Evolutionary conservation across 2,329 filamentous ascomycete genomes (phyloP).

Genomic region (Calycina herbarum): DNA sequence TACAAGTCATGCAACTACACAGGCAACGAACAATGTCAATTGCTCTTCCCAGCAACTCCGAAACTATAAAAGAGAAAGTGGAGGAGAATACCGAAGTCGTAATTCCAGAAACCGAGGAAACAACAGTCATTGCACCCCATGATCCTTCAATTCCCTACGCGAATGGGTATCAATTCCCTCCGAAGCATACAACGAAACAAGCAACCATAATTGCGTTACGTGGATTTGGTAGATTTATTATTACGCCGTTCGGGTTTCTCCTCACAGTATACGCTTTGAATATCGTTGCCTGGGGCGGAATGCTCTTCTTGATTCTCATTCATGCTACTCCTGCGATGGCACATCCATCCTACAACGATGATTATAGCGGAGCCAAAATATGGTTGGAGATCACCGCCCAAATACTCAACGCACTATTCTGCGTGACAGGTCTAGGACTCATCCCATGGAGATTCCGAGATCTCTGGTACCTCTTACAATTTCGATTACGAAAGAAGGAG

Average conservation of each 20-base stretch:
- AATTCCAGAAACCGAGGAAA: slow-evolving; percentile 15
- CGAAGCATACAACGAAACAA: slow-evolving; percentile 55
- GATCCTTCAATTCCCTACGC: slow-evolving; percentile 25
- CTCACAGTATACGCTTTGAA: slow-evolving; percentile 78
- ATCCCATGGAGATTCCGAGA: slow-evolving; percentile 82
- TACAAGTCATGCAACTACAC: slow-evolving; percentile 15
- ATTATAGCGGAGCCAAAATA: slow-evolving; percentile 68
- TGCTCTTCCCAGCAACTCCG: slow-evolving; percentile 1
- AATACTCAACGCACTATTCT: slow-evolving; percentile 80
- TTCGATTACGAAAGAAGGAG: slow-evolving; percentile 20
- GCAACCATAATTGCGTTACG: slow-evolving; percentile 55
- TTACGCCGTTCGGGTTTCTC: slow-evolving; percentile 72
- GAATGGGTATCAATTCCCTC: slow-evolving; percentile 30
- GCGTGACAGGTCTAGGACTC: slow-evolving; percentile 80
- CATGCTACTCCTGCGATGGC: slow-evolving; percentile 73
- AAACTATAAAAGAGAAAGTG: slow-evolving; percentile 18
- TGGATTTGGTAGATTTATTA: slow-evolving; percentile 68
- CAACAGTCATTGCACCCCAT: slow-evolving; percentile 17
- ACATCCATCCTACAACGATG: slow-evolving; percentile 47
- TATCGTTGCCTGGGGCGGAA: slow-evolving; percentile 82
- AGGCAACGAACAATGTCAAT: slow-evolving; percentile 21
- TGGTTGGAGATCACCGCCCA: slow-evolving; percentile 86
- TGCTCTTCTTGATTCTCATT: slow-evolving; percentile 81
- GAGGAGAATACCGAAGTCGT: slow-evolving; percentile 9
- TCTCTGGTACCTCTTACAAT: slow-evolving; percentile 64